Base-by-base conservation (phyloP, 805 yeast species). In the Wickerhamomyces chambardii region DNA sequence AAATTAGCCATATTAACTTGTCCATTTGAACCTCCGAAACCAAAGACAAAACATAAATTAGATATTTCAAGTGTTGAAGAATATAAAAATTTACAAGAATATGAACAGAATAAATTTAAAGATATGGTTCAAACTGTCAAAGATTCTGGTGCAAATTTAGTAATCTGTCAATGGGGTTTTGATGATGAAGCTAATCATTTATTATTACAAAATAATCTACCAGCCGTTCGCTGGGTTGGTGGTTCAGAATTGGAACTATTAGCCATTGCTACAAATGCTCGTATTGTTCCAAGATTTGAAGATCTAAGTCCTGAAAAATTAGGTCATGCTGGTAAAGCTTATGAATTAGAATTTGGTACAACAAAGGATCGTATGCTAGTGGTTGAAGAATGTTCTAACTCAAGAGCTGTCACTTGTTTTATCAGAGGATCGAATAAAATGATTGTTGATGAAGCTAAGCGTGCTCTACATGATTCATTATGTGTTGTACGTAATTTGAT, bases 21-120 rank as follows among this genome's bases (percentile, higher is more conserved):
- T 66, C 97, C 99, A 49, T 92, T 92, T 56, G 99, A 92, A 68
- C 99, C 99, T 29, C 99, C 99, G 51, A 92, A 92, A 65, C 99
- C 99, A 47, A 92, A 92, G 67, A 92, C 99, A 17, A 92, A 92
- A 64, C 98, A 90, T 66, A 90, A 90, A 70, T 70, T 90, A 50
- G 95, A 90, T 57, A 90, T 90, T 44, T 75, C 90, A 14, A 64
- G 83, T n/a, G 96, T 87, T 16, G 97, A 89, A 51, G 98, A 92
- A 63, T 92, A 89, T 64, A 75, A 82, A 58, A 81, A 76, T 43
- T 72, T 92, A 55, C 98, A 94, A 65, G 75, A 74, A 35, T 92
- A 92, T 59, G 99, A 92, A 67, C 90, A 82, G 48, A 78, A 81
- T 44, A 87, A 86, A 58, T 92, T 92, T 56, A 73, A 69, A 55